These are phyloP conservation scores for Scenedesmus sp. DNA, from an alignment of 163 green algal species.

Conservation along the genomic window DNA sequence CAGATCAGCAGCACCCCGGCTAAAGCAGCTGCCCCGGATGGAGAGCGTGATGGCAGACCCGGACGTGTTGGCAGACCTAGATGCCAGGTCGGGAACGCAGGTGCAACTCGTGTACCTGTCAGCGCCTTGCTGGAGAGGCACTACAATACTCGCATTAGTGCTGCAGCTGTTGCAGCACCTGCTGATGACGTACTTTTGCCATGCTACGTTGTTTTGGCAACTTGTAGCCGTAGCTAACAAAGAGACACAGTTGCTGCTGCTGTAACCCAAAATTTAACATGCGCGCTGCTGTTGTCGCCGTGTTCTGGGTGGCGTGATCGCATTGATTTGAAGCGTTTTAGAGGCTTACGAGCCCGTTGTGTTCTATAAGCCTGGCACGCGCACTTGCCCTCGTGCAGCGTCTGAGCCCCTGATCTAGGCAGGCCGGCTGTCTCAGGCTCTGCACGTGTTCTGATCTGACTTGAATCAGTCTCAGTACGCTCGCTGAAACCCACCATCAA, in stretches of 20 bases:
- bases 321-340: neutral
- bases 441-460: slow-evolving; percentile 6
- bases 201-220: no score
- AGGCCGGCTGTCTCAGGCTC: neutral
- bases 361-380: neutral
- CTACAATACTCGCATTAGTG: no score
- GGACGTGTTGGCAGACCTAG: no score
- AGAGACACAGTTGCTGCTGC: neutral
- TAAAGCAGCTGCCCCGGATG: no score
- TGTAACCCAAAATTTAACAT: neutral
- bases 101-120: no score
- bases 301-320: neutral
- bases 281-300: neutral
- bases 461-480: neutral
- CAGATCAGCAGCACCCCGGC: no score
- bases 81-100: no score
- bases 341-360: neutral
- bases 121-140: no score
- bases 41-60: no score
- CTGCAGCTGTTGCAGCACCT: no score
- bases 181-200: no score
- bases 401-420: neutral
- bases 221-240: no score
- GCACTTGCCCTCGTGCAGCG: neutral
- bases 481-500: neutral